Evolutionary conservation across 2,329 filamentous ascomycete genomes (phyloP).

Genomic region (Trichoderma asperellum): DNA sequence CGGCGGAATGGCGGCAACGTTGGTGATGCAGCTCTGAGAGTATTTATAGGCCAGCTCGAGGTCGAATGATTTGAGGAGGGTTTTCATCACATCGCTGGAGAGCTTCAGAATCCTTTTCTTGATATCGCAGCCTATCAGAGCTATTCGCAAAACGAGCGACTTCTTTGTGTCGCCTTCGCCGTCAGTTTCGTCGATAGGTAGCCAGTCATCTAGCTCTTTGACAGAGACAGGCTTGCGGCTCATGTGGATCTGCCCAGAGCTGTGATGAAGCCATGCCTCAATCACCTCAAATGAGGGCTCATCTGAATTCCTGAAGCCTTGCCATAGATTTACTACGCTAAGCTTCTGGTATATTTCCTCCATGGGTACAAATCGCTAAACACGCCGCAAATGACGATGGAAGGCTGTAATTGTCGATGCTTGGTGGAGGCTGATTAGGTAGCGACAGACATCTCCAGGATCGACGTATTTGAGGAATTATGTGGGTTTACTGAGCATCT

Average conservation of each 20-base stretch:
- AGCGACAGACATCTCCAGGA: not conserved
- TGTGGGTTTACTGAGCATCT: slow-evolving; percentile 5
- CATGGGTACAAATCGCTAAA: slow-evolving; percentile 31
- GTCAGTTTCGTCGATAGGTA: slow-evolving; percentile 33
- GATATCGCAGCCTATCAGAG: slow-evolving; percentile 37
- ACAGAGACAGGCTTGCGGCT: slow-evolving; percentile 25
- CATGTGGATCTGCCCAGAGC: slow-evolving; percentile 31
- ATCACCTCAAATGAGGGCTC: slow-evolving; percentile 35
- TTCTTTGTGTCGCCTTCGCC: slow-evolving; percentile 27
- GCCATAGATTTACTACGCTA: slow-evolving; percentile 35
- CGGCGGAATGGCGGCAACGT: slow-evolving; percentile 38
- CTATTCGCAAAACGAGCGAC: slow-evolving; percentile 39
- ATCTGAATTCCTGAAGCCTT: slow-evolving; percentile 30
- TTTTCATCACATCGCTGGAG: slow-evolving; percentile 31
- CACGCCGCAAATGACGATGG: not conserved
- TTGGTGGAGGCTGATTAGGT: not conserved
- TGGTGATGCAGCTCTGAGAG: slow-evolving; percentile 42
- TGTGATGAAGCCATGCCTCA: slow-evolving; percentile 38
- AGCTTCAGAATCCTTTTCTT: slow-evolving; percentile 35
- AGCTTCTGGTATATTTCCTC: slow-evolving; percentile 42
- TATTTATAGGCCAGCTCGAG: slow-evolving; percentile 41
- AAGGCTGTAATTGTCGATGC: not conserved
- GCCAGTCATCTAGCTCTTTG: slow-evolving; percentile 33
- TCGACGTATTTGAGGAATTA: not conserved
- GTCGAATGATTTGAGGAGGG: slow-evolving; percentile 38